phyloP scores from a whole-genome alignment of 1,284 basidiomycete species.

The Singerocomus inundabilis region DNA sequence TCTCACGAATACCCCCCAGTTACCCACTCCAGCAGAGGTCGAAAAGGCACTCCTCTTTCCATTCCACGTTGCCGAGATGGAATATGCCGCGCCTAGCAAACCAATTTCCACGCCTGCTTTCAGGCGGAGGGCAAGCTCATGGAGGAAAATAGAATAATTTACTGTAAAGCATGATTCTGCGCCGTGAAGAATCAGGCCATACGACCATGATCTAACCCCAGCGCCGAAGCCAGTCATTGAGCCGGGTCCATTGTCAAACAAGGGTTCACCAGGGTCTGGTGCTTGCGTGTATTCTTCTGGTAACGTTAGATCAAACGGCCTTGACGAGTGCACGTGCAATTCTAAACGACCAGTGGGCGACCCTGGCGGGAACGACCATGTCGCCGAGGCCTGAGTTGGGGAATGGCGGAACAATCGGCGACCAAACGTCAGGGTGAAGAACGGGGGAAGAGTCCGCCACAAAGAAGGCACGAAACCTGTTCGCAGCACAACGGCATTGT shows the following conservation, averaged over 20 bases:
- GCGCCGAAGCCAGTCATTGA: slow-evolving; percentile 31
- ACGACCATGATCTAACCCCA: slow-evolving; percentile 34
- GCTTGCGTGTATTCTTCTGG: slow-evolving; percentile 23
- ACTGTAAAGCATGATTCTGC: slow-evolving; percentile 30
- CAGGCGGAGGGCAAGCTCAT: slow-evolving; percentile 34
- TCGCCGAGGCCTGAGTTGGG: slow-evolving; percentile 27
- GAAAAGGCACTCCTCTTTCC: slow-evolving; percentile 31
- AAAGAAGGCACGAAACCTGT: slow-evolving; percentile 28
- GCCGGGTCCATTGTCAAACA: slow-evolving; percentile 32
- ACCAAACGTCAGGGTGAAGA: slow-evolving; percentile 31
- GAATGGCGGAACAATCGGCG: slow-evolving; percentile 36
- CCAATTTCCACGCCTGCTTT: slow-evolving; percentile 36
- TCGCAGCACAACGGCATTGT: slow-evolving; percentile 30
- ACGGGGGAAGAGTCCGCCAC: slow-evolving; percentile 30
- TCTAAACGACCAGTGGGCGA: slow-evolving; percentile 29
- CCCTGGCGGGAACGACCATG: slow-evolving; percentile 29
- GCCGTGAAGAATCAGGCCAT: slow-evolving; percentile 30
- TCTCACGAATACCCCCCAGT: slow-evolving; percentile 33
- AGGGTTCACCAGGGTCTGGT: slow-evolving; percentile 20
- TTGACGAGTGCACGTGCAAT: slow-evolving; percentile 31
- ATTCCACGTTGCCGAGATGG: slow-evolving; percentile 34
- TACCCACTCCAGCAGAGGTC: slow-evolving; percentile 33
- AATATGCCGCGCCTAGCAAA: slow-evolving; percentile 26
- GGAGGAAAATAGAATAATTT: slow-evolving; percentile 32
- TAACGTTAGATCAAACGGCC: slow-evolving; percentile 32